Evolutionary conservation across 768 basidiomycete species (phyloP), one percentile per base, ranked within the genome.

Genomic region (Psilocybe azurescens): DNA sequence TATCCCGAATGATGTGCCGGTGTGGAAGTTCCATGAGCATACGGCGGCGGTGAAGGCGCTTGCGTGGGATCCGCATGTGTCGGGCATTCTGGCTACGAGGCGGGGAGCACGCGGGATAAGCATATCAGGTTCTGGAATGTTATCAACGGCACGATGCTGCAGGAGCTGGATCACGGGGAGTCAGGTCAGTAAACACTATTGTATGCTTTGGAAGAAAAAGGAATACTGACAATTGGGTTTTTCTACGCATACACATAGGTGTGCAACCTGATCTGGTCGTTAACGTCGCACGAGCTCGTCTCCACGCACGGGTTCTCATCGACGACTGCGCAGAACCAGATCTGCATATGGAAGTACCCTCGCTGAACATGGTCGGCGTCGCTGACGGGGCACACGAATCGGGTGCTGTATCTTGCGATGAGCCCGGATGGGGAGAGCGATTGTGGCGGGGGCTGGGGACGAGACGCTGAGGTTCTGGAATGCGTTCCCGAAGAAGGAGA

Each of bases 81-180:
- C 89, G 10, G 95, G 95, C 1, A 84, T 98, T 2, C 78, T 99
- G 36, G 97, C 97, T 0, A 95, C 93, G 6, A n/a, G 97, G 97
- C 5, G 97, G 97, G 9, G 97, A 97, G n/a, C 7, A 99, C 97
- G n/a, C 95, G 97, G 68, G 97, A 99, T 73, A 97, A 96, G 75
- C 97, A 95, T 72, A 95, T 99, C 49, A 82, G 96, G 61, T 98
- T 97, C 72, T 99, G 97, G 97, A 99, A 99, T 72, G 93, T 91
- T 6, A 79, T 86, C 38, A 94, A 88, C 56, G 97, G 97, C 32
- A 86, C 83, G 24, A 85, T 97, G 86, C 79, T 97, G 61, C 88
- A 84, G 62, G 90, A 95, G 72, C 81, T 95, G 52, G 96, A 99
- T 74, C n/a, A 99, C 97, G 0, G 97, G 97, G 3, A 94, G 92